A percentile compares a stretch with the other conserved stretches of the same genome.
phyloP scores from a whole-genome alignment of 2,329 filamentous ascomycete species.

The Apiospora kogelbergensis region DNA sequence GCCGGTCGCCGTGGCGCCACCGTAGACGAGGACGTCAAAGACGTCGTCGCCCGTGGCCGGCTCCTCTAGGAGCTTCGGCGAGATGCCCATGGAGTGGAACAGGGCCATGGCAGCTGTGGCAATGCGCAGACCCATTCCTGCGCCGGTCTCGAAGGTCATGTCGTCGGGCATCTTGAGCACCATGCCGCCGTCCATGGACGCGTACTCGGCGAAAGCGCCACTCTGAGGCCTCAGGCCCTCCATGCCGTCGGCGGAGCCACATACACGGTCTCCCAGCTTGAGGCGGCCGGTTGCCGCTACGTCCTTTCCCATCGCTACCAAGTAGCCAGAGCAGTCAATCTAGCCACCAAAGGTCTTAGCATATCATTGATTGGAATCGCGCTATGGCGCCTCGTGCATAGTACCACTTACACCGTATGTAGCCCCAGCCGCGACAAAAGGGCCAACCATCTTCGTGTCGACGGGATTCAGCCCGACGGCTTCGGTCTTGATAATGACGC shows the following conservation, averaged over 20 bases:
- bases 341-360: not conserved
- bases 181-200: not conserved
- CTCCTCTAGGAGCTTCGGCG: constrained; percentile 9
- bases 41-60: constrained; percentile 12
- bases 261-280: constrained; percentile 23
- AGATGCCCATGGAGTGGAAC: constrained; percentile 17
- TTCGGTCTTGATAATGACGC: constrained; percentile 15
- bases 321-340: not conserved
- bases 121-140: constrained; percentile 14
- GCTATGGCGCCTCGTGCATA: not conserved
- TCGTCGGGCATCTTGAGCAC: constrained; percentile 9
- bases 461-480: constrained; percentile 19
- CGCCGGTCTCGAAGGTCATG: constrained; percentile 13
- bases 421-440: constrained; percentile 14
- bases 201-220: constrained; percentile 14
- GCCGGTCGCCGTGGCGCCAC: constrained; percentile 15
- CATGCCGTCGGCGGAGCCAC: constrained; percentile 10
- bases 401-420: constrained; percentile 13
- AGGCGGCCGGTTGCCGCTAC: not conserved
- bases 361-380: not conserved
- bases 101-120: constrained; percentile 18
- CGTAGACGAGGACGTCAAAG: constrained; percentile 14
- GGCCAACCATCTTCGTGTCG: constrained; percentile 18
- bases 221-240: not conserved
- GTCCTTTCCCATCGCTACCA: not conserved